These are phyloP conservation scores for Diplodia intermedia DNA, from an alignment of 2,329 filamentous ascomycete species.

Conservation along the genomic window DNA sequence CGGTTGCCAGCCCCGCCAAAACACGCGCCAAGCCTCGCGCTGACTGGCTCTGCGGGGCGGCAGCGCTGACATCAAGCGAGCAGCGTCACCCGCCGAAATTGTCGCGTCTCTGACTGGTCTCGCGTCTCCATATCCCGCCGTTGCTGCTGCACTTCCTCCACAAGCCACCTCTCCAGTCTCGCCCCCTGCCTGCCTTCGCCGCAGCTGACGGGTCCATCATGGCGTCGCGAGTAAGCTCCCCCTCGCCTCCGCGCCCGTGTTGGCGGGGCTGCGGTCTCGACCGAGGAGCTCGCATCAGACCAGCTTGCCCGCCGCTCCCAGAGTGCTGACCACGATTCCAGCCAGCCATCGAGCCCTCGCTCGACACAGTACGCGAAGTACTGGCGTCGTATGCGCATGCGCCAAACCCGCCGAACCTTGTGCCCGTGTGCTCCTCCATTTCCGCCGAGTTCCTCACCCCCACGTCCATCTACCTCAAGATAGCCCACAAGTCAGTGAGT, in stretches of 20 bases:
- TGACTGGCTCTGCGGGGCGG: conserved; percentile 18
- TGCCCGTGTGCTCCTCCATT: conserved; percentile 83
- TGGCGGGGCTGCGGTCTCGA: conserved; percentile 2
- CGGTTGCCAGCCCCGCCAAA: conserved; percentile 26
- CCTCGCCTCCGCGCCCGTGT: not conserved
- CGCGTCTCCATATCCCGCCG: not conserved
- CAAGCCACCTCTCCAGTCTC: not conserved
- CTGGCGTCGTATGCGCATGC: conserved; percentile 59
- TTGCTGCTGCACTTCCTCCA: conserved; percentile 4
- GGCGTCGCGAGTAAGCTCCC: conserved; percentile 27
- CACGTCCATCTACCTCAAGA: conserved; percentile 92
- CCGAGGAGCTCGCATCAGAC: conserved; percentile 1
- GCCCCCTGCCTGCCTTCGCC: no score
- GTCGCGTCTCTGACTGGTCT: conserved; percentile 8
- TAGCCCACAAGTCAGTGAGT: conserved; percentile 71
- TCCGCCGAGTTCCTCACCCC: conserved; percentile 93
- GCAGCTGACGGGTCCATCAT: conserved; percentile 1
- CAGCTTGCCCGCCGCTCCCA: conserved; percentile 1
- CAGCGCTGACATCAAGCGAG: conserved; percentile 24
- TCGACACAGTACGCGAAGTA: conserved; percentile 65
- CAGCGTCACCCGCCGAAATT: conserved; percentile 13
- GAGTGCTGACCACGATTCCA: conserved; percentile 25
- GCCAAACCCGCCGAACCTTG: conserved; percentile 72
- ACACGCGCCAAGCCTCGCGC: conserved; percentile 18
- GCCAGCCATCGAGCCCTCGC: conserved; percentile 61